Percentiles rank a stretch among this genome's conserved stretches.
Conservation (phyloP, 1,284 basidiomycete genomes). For the Apiotrichum domesticum region DNA sequence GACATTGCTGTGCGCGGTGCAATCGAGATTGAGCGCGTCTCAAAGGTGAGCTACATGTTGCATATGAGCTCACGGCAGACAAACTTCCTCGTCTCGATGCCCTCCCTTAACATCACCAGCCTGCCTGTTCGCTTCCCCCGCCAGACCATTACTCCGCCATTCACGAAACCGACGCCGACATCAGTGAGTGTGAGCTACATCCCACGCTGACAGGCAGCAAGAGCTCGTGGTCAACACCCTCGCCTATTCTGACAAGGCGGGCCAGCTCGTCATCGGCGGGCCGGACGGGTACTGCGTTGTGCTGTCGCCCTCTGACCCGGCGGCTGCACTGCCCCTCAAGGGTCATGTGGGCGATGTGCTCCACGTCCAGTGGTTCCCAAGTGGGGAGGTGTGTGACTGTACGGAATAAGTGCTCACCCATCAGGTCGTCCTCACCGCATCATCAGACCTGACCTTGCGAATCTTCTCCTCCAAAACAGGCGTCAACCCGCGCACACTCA, state of each 20-base stretch:
- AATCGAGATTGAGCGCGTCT: constrained; percentile 27
- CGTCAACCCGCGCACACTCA: constrained; percentile 55
- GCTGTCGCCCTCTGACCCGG: constrained; percentile 19
- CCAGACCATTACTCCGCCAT: constrained; percentile 35
- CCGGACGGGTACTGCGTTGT: constrained; percentile 45
- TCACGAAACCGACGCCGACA: constrained; percentile 23
- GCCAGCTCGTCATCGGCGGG: constrained; percentile 42
- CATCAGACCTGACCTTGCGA: constrained; percentile 45
- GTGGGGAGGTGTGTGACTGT: constrained; percentile 26
- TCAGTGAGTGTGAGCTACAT: constrained; percentile 20
- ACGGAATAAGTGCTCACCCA: constrained; percentile 8
- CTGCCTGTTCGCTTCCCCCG: constrained; percentile 37
- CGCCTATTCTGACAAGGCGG: constrained; percentile 29
- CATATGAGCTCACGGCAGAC: constrained; percentile 21
- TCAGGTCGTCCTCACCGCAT: constrained; percentile 47
- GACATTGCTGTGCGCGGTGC: constrained; percentile 25
- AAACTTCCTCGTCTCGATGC: constrained; percentile 31
- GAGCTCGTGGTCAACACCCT: constrained; percentile 41
- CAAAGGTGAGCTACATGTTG: constrained; percentile 24
- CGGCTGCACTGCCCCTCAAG: constrained; percentile 28
- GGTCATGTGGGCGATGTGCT: constrained; percentile 49
- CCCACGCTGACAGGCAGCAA: constrained; percentile 4
- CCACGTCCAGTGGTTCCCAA: constrained; percentile 42
- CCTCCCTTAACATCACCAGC: constrained; percentile 20
- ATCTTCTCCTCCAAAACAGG: constrained; percentile 43